These are phyloP conservation scores for Detonula confervacea DNA, from an alignment of 352 stramenopile species.

Conservation along the genomic window DNA sequence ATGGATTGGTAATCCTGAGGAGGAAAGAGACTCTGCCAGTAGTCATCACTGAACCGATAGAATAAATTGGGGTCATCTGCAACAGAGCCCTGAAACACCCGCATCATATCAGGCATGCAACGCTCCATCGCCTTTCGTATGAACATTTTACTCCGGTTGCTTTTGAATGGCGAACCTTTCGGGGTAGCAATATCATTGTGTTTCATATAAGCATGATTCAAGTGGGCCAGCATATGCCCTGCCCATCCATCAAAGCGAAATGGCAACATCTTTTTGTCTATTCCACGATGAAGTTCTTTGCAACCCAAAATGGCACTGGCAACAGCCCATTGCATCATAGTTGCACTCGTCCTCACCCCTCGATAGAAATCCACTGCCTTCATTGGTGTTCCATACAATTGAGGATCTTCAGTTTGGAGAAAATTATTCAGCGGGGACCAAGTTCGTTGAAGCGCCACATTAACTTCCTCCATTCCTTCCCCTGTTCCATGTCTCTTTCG, in stretches of 20 bases:
- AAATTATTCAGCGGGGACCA: conserved; percentile 25
- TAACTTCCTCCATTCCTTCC: not conserved
- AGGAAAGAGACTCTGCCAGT: conserved; percentile 28
- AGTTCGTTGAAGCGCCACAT: not conserved
- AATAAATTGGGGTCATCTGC: conserved; percentile 3
- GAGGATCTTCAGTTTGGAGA: conserved; percentile 22
- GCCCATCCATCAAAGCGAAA: conserved; percentile 18
- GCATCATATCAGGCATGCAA: conserved; percentile 6
- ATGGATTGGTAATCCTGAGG: conserved; percentile 16
- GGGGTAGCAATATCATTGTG: conserved; percentile 5
- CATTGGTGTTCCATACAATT: conserved; percentile 13
- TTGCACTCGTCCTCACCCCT: not conserved
- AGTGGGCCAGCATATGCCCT: conserved; percentile 36
- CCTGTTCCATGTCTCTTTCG: not conserved
- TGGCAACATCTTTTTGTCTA: conserved; percentile 10
- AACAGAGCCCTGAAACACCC: not conserved
- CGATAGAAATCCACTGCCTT: conserved; percentile 18
- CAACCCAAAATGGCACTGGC: conserved; percentile 21
- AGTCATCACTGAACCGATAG: conserved; percentile 20
- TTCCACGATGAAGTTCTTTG: conserved; percentile 18
- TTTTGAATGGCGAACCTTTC: conserved; percentile 25
- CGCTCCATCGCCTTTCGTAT: conserved; percentile 15
- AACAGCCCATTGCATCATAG: conserved; percentile 45
- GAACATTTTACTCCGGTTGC: not conserved
- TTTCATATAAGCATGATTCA: conserved; percentile 27